Percentiles rank a stretch among this genome's conserved stretches.
phyloP scores from a whole-genome alignment of 1,284 basidiomycete species.

The Ustilago sp. region DNA sequence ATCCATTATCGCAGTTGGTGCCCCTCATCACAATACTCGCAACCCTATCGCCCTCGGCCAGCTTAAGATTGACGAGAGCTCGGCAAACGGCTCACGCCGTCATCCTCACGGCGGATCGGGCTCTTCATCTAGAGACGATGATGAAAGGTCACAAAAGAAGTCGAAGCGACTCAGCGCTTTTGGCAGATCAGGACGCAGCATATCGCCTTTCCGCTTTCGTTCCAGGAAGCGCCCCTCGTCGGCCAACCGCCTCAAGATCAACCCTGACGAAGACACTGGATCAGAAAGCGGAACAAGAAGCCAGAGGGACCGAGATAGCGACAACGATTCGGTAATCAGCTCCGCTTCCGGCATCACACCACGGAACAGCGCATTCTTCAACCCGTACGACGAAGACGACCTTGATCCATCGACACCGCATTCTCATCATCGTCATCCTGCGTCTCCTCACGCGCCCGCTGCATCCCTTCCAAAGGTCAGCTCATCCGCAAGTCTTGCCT shows the following conservation, averaged over 20 bases:
- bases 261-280: conserved; percentile 27
- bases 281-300: conserved; percentile 27
- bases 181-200: conserved; percentile 31
- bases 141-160: conserved; percentile 26
- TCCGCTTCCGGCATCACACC: conserved; percentile 47
- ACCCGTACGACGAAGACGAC: conserved; percentile 31
- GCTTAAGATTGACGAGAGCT: conserved; percentile 40
- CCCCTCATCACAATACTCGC: conserved; percentile 32
- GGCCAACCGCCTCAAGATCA: conserved; percentile 27
- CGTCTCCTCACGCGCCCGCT: conserved; percentile 1
- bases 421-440: conserved; percentile 24
- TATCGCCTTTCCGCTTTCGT: conserved; percentile 45
- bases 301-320: conserved; percentile 37
- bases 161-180: conserved; percentile 31
- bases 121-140: conserved; percentile 13
- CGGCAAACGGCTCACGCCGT: conserved; percentile 7
- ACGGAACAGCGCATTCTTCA: conserved; percentile 55
- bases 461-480: conserved; percentile 13
- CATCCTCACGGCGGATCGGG: conserved; percentile 5
- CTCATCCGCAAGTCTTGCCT: conserved; percentile 20
- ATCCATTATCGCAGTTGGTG: conserved; percentile 45
- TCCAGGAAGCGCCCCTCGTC: conserved; percentile 36
- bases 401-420: conserved; percentile 17
- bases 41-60: conserved; percentile 38
- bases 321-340: conserved; percentile 44